These are phyloP conservation scores for Straminergon stramineum DNA, from an alignment of 225 moss, liverwort and hornwort genomes.

Conservation along the genomic window DNA sequence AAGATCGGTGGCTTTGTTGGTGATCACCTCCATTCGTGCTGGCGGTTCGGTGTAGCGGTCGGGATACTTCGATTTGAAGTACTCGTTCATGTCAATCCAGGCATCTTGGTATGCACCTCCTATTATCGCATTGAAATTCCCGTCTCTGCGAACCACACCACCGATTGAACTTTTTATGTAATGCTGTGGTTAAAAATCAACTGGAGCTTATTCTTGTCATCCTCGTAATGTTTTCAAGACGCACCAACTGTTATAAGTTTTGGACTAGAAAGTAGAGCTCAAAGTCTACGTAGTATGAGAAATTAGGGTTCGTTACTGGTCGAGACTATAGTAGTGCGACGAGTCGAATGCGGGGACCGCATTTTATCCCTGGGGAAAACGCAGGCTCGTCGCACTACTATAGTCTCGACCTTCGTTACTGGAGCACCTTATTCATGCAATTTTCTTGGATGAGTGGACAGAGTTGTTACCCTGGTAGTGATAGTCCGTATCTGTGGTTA, in stretches of 20 bases:
- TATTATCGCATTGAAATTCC: constrained; percentile 20
- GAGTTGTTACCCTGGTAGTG: constrained; percentile 17
- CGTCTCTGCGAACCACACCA: constrained; percentile 11
- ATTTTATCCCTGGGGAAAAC: too few relatives aligned
- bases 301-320: neutral
- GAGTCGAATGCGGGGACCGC: too few relatives aligned
- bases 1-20: constrained; percentile 26
- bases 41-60: constrained; percentile 16
- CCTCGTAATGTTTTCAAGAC: neutral
- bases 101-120: constrained; percentile 36
- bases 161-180: neutral
- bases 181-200: neutral
- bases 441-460: neutral
- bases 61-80: constrained; percentile 38
- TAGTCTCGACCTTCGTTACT: too few relatives aligned
- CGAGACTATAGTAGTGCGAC: too few relatives aligned
- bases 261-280: neutral
- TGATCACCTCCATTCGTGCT: constrained; percentile 8
- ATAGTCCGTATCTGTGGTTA: constrained; percentile 43
- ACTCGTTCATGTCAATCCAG: constrained; percentile 57
- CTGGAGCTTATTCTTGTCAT: neutral
- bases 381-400: too few relatives aligned
- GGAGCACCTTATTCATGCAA: neutral
- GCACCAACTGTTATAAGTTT: neutral
- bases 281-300: neutral